Evolutionary conservation across 2,329 filamentous ascomycete species (phyloP), one percentile per base, ranked within the genome.

Genomic region (Nothopassalora personata): DNA sequence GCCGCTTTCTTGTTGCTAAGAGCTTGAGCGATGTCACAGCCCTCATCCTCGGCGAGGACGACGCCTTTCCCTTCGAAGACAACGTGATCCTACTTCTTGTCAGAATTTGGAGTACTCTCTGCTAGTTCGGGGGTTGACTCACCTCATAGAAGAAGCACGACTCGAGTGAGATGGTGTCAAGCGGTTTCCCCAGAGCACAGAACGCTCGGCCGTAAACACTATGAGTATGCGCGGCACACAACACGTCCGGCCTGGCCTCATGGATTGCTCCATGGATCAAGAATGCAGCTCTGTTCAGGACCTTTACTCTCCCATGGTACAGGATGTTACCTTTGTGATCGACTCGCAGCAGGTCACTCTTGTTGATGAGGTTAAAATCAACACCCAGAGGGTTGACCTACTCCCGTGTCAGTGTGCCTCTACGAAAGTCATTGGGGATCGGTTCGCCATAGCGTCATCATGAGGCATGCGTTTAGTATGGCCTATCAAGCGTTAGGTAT

Each of bases 111-210:
- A 33, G 15, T 15, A 23, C 3, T n/a, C 9, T 27, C 23, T 9
- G 19, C 9, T 23, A 28, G 11, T 1, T 13, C 23, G 36, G n/a
- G 15, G 2, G 18, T 27, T 23, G n/a, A 50, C 60, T 49, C 19
- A 61, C 57, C 51, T 60, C n/a, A 54, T 74, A 71, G 60, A 76
- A 76, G 31, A 67, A 67, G 59, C 73, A 75, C 2, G 70, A 61
- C 56, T 75, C 74, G 50, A 79, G 76, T 33, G 71, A 75, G 34
- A 77, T 68, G 55, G 73, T 75, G 27, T 79, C 75, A 6, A 77
- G 60, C 2, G 58, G 60, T 18, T 65, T 63, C 0, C 73, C 74
- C 43, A 76, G 71, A 1, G 69, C 65, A 50, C 67, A 72, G 67
- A 71, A 76, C 0, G 72, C 70, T 33, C 69, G 66, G 0, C 75